Conservation (phyloP, 2,329 filamentous ascomycete species). For the Phyllosticta citrichinensis region DNA sequence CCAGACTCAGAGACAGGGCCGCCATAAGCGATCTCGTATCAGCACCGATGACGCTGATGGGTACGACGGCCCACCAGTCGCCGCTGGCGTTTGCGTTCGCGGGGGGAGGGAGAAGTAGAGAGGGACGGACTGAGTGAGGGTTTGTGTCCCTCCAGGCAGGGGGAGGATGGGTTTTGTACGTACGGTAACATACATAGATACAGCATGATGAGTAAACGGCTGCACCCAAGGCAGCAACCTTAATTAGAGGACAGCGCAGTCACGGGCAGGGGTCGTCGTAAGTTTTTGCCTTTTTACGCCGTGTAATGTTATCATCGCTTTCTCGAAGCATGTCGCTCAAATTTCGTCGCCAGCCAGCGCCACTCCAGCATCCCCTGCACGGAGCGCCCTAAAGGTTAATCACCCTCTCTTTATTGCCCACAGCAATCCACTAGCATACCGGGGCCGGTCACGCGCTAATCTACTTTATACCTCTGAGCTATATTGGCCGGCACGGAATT, state of each 20-base stretch:
- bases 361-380: slow-evolving; percentile 18
- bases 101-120: neutral
- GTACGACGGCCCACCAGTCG: neutral
- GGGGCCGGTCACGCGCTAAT: slow-evolving; percentile 21
- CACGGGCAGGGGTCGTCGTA: slow-evolving; percentile 16
- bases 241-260: no score
- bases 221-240: no score
- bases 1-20: neutral
- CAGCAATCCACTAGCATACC: slow-evolving; percentile 7
- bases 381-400: slow-evolving; percentile 21
- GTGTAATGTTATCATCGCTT: neutral
- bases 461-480: slow-evolving; percentile 12
- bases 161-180: slow-evolving; percentile 14
- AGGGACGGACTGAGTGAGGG: neutral
- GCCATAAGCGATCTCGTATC: slow-evolving; percentile 9
- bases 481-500: slow-evolving; percentile 13
- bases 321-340: neutral
- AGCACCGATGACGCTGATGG: neutral
- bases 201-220: no score
- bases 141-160: slow-evolving; percentile 16
- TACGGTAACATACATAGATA: no score
- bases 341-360: slow-evolving; percentile 12
- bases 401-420: slow-evolving; percentile 23
- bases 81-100: neutral
- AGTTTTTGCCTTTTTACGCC: slow-evolving; percentile 12